Evolutionary conservation across 805 yeast species (phyloP).

Genomic region (Metschnikowia continentalis): DNA sequence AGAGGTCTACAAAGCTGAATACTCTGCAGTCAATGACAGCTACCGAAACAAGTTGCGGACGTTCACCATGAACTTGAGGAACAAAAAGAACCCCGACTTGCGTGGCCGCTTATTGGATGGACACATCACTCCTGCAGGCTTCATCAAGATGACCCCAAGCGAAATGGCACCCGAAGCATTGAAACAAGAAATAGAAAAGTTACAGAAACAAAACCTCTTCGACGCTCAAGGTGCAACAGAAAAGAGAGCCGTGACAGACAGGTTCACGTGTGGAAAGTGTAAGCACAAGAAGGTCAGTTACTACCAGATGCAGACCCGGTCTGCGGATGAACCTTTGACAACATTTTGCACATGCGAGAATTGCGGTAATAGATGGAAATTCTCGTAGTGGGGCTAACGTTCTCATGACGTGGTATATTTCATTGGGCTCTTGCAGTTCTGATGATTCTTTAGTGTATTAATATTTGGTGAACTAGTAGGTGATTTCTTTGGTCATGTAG

Average conservation of each 20-base stretch:
- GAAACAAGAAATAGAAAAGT: conserved; percentile 76
- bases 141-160: conserved; percentile 82
- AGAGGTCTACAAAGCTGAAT: conserved; percentile 61
- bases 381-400: conserved; percentile 45
- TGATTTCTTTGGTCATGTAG: conserved; percentile 36
- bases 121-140: conserved; percentile 59
- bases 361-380: conserved; percentile 98
- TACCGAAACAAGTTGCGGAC: conserved; percentile 85
- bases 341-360: conserved; percentile 97
- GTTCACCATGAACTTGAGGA: conserved; percentile 79
- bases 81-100: conserved; percentile 83
- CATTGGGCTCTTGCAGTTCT: background rate
- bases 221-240: conserved; percentile 98
- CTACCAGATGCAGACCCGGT: conserved; percentile 95
- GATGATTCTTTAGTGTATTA: conserved; percentile 1
- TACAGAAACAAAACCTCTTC: conserved; percentile 83
- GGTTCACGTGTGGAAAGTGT: conserved; percentile 97
- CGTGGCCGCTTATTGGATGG: conserved; percentile 64
- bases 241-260: conserved; percentile 91
- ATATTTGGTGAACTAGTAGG: conserved; percentile 6
- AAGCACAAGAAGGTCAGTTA: conserved; percentile 95
- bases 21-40: conserved; percentile 50
- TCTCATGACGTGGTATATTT: no score
- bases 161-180: conserved; percentile 94
- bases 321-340: conserved; percentile 98